phyloP scores from a whole-genome alignment of 1,284 basidiomycete species.

The Leucoagaricus sp. region DNA sequence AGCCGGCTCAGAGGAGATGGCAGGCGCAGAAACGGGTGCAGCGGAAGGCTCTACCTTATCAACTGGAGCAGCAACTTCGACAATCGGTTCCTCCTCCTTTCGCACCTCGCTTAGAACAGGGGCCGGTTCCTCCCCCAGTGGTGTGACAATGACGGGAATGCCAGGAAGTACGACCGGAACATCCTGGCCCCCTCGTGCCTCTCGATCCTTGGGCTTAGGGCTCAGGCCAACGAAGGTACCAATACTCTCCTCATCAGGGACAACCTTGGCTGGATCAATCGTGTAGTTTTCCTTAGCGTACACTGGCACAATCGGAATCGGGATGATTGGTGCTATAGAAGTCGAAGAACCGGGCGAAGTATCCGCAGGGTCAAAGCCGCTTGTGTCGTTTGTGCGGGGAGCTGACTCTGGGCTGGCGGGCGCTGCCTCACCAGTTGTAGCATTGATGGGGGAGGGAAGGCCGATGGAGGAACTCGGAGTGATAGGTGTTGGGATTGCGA shows the following conservation, averaged over 20 bases:
- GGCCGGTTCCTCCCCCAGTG: constrained; percentile 3
- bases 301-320: constrained; percentile 39
- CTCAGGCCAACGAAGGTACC: constrained; percentile 5
- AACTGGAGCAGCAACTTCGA: background rate
- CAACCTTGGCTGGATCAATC: constrained; percentile 7
- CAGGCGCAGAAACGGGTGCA: background rate
- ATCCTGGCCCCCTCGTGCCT: background rate
- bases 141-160: constrained; percentile 16
- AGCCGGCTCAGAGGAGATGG: background rate
- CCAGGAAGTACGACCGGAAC: constrained; percentile 8
- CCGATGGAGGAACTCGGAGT: background rate
- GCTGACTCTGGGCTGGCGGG: constrained; percentile 17
- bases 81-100: background rate
- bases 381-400: constrained; percentile 12
- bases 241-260: background rate
- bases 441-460: constrained; percentile 13
- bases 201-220: background rate
- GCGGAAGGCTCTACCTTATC: background rate
- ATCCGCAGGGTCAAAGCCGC: constrained; percentile 11
- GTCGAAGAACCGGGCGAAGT: constrained; percentile 13
- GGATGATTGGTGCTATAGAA: constrained; percentile 31
- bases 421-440: constrained; percentile 1
- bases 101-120: background rate
- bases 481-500: constrained; percentile 33
- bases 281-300: constrained; percentile 38